Evolutionary conservation across 371 early-diverging fungal species (phyloP), one percentile per base, ranked within the genome.

Genomic region (Circinella umbellata): DNA sequence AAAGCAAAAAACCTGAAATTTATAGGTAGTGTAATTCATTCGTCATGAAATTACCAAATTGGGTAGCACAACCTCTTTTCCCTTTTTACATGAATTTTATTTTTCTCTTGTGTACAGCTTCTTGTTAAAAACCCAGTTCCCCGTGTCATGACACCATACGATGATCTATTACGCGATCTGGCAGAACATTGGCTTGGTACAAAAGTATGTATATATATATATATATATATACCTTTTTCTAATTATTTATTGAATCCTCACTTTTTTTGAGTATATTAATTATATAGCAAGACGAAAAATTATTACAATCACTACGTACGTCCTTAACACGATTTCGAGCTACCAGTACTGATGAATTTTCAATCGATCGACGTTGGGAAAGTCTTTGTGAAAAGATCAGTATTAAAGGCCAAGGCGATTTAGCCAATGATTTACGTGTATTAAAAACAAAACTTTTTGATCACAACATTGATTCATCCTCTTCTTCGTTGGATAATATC

Each of bases 361-460:
- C 18, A 36, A 60, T 69, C 5, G 62, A 64, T 27, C 38, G 34
- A 64, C 70, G 70, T n/a, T 69, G 70, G 70, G 59, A 69, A 47
- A 47, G 73, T 42, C 66, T 73, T 47, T 54, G 55, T n/a, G 73
- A 73, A 39, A 73, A 73, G 63, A 65, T 73, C 47, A 57, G 38
- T 15, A 66, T 73, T 49, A 65, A 73, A 55, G 69, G 69, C 1
- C 48, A 69, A 14, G 69, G 68, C 39, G 63, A 37, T n/a, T 34
- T 55, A 37, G 73, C 69, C n/a, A 34, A 66, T 6, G 14, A 59
- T 36, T 27, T 73, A 36, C 42, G 49, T 4, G 47, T 15, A 5
- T 48, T 37, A 39, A 70, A 70, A 46, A n/a, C 36, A 14, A 37
- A 20, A 36, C 53, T 70, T 35, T 34, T 70, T 38, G 47, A 70